Evolutionary conservation across 2,329 filamentous ascomycete species (phyloP), one percentile per base, ranked within the genome.

Genomic region (Pseudogymnoascus sp.): DNA sequence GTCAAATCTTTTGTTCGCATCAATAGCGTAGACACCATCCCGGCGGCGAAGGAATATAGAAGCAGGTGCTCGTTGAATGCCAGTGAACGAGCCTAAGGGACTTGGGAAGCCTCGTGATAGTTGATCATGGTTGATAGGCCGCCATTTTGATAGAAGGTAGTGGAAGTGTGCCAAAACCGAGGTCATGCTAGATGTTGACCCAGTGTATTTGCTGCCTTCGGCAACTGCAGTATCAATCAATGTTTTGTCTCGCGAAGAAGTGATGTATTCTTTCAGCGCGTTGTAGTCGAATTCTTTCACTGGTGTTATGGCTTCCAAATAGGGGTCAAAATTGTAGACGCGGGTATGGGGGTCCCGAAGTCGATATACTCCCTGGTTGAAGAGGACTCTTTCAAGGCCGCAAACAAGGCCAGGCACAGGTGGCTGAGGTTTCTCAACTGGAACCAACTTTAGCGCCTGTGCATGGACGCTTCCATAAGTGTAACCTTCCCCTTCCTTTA

Each of bases 131-230:
- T 91, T 89, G 65, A 96, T 80, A 2, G 80, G 78, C 62, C 96
- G 86, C 89, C 91, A 97, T 5, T 82, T 78, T 0, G 93, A 97
- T 8, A 99, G 80, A 2, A 99, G 82, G 71, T 86, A 97, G 74
- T 99, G 95, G 72, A 99, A 96, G 71, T 99, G 96, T 1, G 88
- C 84, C 51, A 99, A 80, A 61, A 90, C 86, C 2, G 87, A 81
- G 1, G 93, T 96, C 92, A 97, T 96, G 76, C 93, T 97, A 1
- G 95, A 99, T 0, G 95, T 97, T 11, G 95, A 99, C 8, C 95
- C 95, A 10, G 92, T 88, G 72, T 96, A 99, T 72, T 89, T 96
- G 73, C 87, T 91, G 11, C 80, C 77, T 65, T 89, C 76, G 62
- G 85, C 75, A 60, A 80, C 79, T 1, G 91, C 90, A 45, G 95